Evolutionary conservation across 441 rosid genomes (phyloP).

Genomic region (Biscutella auriculata): DNA sequence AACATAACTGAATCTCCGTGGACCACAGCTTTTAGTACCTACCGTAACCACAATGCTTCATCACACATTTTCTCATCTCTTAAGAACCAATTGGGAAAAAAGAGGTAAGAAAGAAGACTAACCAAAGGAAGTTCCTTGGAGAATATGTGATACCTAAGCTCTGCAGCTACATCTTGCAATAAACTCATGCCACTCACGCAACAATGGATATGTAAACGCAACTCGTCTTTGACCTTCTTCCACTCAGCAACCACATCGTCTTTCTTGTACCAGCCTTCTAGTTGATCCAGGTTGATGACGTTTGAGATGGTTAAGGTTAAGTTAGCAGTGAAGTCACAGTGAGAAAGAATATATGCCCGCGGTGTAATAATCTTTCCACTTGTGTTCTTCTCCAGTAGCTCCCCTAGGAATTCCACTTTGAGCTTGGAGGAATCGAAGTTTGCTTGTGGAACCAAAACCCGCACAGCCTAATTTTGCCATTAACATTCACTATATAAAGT

Average conservation of each 20-base stretch:
- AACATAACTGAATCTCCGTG: slow-evolving; percentile 62
- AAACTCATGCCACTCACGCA: slow-evolving; percentile 64
- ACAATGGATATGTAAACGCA: slow-evolving; percentile 64
- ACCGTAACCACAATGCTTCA: slow-evolving; percentile 4
- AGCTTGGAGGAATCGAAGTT: slow-evolving; percentile 74
- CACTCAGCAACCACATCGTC: slow-evolving; percentile 91
- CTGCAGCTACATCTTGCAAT: slow-evolving; percentile 60
- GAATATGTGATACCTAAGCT: slow-evolving; percentile 79
- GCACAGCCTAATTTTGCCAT: slow-evolving; percentile 40
- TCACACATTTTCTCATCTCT: background rate
- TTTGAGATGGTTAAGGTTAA: slow-evolving; percentile 66
- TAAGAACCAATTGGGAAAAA: background rate
- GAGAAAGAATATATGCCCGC: slow-evolving; percentile 69
- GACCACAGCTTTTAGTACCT: slow-evolving; percentile 64
- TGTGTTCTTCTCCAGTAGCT: slow-evolving; percentile 22
- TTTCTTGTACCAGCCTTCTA: slow-evolving; percentile 73
- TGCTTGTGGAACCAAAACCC: slow-evolving; percentile 65
- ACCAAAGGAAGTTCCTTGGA: slow-evolving; percentile 86
- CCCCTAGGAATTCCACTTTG: slow-evolving; percentile 44
- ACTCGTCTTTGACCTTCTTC: slow-evolving; percentile 51
- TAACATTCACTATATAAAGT: background rate
- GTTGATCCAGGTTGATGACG: slow-evolving; percentile 65
- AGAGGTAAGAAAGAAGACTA: slow-evolving; percentile 10
- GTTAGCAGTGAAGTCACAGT: slow-evolving; percentile 82
- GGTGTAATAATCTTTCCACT: slow-evolving; percentile 36